Evolutionary conservation across 495 filamentous ascomycete species (phyloP).

Genomic region (Talaromyces proteolyticus): DNA sequence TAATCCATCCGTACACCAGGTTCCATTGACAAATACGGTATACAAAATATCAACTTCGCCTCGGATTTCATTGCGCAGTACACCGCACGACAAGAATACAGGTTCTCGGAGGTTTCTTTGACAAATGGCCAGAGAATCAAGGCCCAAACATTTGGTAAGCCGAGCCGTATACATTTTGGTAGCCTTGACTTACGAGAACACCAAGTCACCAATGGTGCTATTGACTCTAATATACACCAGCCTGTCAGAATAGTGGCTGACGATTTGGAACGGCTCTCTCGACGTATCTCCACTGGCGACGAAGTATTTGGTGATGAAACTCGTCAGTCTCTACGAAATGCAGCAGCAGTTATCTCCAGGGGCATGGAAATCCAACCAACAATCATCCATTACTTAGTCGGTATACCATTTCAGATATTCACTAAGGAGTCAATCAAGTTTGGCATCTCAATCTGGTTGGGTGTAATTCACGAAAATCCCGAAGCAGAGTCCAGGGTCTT

Average conservation of each 20-base stretch:
- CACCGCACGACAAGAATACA: slow-evolving; percentile 92
- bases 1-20: slow-evolving; percentile 20
- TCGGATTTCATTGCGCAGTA: slow-evolving; percentile 96
- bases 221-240: slow-evolving; percentile 8
- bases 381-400: slow-evolving; percentile 78
- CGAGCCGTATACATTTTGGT: slow-evolving; percentile 6
- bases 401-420: slow-evolving; percentile 86
- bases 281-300: slow-evolving; percentile 57
- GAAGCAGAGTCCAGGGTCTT: slow-evolving; percentile 76
- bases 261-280: slow-evolving; percentile 52
- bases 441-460: slow-evolving; percentile 91
- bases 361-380: slow-evolving; percentile 64
- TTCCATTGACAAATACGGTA: slow-evolving; percentile 65
- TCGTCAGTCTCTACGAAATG: slow-evolving; percentile 71
- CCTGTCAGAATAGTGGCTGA: slow-evolving; percentile 22
- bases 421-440: slow-evolving; percentile 93
- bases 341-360: slow-evolving; percentile 78
- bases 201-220: neutral
- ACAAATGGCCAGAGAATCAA: slow-evolving; percentile 9
- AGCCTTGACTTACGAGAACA: slow-evolving; percentile 5
- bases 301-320: slow-evolving; percentile 67
- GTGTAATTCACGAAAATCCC: slow-evolving; percentile 94
- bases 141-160: neutral
- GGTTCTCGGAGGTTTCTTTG: slow-evolving; percentile 60
- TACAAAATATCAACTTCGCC: slow-evolving; percentile 74